Base-by-base conservation (phyloP, 257 asterid species). In the Scutellaria galericulata region DNA sequence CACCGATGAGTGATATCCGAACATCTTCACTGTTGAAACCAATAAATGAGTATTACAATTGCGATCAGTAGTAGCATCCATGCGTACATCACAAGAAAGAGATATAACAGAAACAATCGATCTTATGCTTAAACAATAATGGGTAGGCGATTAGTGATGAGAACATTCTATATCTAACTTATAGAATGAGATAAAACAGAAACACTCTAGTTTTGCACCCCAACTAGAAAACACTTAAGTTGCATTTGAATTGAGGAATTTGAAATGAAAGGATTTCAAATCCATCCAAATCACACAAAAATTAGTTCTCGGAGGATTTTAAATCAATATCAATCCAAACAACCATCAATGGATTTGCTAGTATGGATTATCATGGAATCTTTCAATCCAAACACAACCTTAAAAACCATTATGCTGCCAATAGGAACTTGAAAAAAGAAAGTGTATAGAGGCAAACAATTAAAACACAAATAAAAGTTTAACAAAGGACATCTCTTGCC, bases 1-100 rank as follows among this genome's bases (percentile, higher is more conserved):
- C 92, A 4, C 95, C 96, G n/a, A 83, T 80, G 42, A 84, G 18
- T 31, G 96, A 86, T 14, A 88, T 76, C 44, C 77, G 79, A 41
- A 88, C 71, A 37, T 75, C 79, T 48, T 78, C 81, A 51, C 96
- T 89, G 88, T 69, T 31, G 31, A 42, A 71, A 77, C 37, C 55
- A 52, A 50, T 47, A 65, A 27, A 59, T 13, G 31, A 63, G 59
- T 47, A 39, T 22, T 57, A 35, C 22, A 15, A 7, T 20, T 27
- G 10, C 35, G 13, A 42, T 5, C 53, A 50, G 31, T n/a, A 18
- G 68, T 20, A 67, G 57, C 52, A 44, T 24, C 42, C 35, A 64
- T 18, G 64, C n/a, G 4, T 5, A n/a, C 39, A 39, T 44, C 59
- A 54, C 14, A 35, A 22, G 50, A 73, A 31, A 31, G 14, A 56